A percentile compares a stretch with the other conserved stretches of the same genome.
Conservation (phyloP, 1,284 basidiomycete genomes). For the Pseudozyma thailandica region DNA sequence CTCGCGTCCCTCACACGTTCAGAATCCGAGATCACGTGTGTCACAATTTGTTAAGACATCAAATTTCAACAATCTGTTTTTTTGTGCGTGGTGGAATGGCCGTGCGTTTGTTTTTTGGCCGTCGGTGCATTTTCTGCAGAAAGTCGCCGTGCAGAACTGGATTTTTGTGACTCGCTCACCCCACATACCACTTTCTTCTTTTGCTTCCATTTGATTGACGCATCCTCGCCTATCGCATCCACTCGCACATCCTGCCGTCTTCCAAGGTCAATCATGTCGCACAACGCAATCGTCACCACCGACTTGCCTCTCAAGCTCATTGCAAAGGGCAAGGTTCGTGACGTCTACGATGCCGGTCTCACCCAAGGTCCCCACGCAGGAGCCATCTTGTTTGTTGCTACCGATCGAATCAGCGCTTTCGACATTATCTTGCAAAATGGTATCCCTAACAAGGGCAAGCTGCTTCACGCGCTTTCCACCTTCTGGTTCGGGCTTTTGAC, state of each 20-base stretch:
- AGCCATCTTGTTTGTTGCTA: conserved; percentile 84
- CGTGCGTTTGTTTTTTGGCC: too few relatives aligned
- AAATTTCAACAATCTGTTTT: too few relatives aligned
- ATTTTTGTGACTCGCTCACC: conserved; percentile 20
- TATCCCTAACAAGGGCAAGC: conserved; percentile 90
- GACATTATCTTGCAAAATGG: conserved; percentile 80
- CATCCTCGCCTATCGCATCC: neutral
- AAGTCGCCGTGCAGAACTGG: conserved; percentile 5
- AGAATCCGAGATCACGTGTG: conserved; percentile 17
- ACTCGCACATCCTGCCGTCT: neutral
- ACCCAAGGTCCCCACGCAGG: conserved; percentile 44
- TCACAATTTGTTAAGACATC: conserved; percentile 9
- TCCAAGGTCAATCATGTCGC: conserved; percentile 26
- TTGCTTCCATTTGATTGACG: neutral
- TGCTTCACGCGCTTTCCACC: conserved; percentile 87
- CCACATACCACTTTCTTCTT: conserved; percentile 1
- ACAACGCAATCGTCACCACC: conserved; percentile 50
- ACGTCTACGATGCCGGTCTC: conserved; percentile 65
- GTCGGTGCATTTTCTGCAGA: neutral
- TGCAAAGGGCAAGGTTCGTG: conserved; percentile 66
- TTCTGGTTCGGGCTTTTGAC: conserved; percentile 90
- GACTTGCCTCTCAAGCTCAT: conserved; percentile 63
- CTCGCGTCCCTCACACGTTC: conserved; percentile 17
- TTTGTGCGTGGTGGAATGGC: too few relatives aligned
- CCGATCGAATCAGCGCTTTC: conserved; percentile 95